A percentile compares a stretch with the other conserved stretches of the same genome.
phyloP scores from a whole-genome alignment of 2,329 filamentous ascomycete genomes.

The Scedosporium minutisporum region DNA sequence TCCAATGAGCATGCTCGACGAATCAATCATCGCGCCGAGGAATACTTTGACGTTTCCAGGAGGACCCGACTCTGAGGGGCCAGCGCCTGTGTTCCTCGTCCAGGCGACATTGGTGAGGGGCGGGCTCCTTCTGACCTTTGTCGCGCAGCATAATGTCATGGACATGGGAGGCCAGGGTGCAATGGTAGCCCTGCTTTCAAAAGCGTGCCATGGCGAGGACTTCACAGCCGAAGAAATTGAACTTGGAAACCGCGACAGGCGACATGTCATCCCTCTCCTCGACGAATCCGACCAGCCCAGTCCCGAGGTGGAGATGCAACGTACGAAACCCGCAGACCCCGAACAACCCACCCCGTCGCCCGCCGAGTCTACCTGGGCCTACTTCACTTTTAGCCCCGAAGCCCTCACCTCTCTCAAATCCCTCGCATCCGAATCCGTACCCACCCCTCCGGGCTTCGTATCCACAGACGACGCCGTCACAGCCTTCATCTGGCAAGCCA shows the following conservation, averaged over 20 bases:
- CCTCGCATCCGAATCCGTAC: slow-evolving; percentile 18
- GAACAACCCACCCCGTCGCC: background rate
- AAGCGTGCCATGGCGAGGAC: slow-evolving; percentile 33
- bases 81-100: slow-evolving; percentile 31
- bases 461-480: slow-evolving; percentile 45
- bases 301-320: slow-evolving; percentile 24
- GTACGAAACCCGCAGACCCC: slow-evolving; percentile 12
- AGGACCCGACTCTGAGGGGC: background rate
- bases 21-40: slow-evolving; percentile 22
- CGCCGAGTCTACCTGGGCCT: slow-evolving; percentile 29
- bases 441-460: slow-evolving; percentile 22
- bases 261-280: slow-evolving; percentile 25
- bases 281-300: slow-evolving; percentile 21
- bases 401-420: slow-evolving; percentile 31
- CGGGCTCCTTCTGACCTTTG: slow-evolving; percentile 39
- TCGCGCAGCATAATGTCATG: slow-evolving; percentile 37
- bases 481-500: slow-evolving; percentile 39
- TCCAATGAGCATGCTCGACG: slow-evolving; percentile 34
- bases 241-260: slow-evolving; percentile 30
- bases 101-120: slow-evolving; percentile 39
- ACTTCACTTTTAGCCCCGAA: slow-evolving; percentile 30
- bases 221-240: slow-evolving; percentile 35
- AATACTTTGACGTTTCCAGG: slow-evolving; percentile 6
- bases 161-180: slow-evolving; percentile 40
- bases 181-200: slow-evolving; percentile 35